Evolutionary conservation across 176 grass and related monocot species (phyloP).

Genomic region (Carex myosuroides): DNA sequence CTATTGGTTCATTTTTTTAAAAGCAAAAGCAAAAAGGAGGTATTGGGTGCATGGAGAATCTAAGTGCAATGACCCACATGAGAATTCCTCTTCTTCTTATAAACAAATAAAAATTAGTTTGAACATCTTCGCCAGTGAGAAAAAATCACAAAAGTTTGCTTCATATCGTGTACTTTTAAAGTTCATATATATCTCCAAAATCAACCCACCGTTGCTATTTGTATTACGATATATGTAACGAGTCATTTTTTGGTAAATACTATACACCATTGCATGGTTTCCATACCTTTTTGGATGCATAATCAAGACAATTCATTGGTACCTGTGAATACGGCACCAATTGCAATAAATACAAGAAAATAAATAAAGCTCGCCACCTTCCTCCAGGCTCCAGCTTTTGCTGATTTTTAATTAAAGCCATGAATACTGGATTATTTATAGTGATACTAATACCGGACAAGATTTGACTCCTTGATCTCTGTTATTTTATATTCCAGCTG

Average conservation of each 20-base stretch:
- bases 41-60: conserved; percentile 16
- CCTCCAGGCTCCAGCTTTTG: conserved; percentile 6
- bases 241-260: too few species aligned
- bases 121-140: neutral
- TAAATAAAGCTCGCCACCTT: neutral
- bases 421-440: neutral
- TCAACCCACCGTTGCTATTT: neutral
- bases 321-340: neutral
- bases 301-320: neutral
- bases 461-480: neutral
- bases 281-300: neutral
- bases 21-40: conserved; percentile 7
- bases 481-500: neutral
- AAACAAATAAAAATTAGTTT: neutral
- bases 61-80: conserved; percentile 16
- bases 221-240: neutral
- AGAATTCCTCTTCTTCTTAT: neutral
- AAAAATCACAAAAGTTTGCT: neutral
- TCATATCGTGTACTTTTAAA: too few species aligned
- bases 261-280: neutral
- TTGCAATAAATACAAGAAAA: neutral
- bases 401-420: conserved; percentile 7
- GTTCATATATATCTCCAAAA: neutral
- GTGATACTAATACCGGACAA: neutral
- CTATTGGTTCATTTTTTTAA: conserved; percentile 9